Base-by-base conservation (phyloP, 352 stramenopile species). In the Peronosclerospora sorghi region DNA sequence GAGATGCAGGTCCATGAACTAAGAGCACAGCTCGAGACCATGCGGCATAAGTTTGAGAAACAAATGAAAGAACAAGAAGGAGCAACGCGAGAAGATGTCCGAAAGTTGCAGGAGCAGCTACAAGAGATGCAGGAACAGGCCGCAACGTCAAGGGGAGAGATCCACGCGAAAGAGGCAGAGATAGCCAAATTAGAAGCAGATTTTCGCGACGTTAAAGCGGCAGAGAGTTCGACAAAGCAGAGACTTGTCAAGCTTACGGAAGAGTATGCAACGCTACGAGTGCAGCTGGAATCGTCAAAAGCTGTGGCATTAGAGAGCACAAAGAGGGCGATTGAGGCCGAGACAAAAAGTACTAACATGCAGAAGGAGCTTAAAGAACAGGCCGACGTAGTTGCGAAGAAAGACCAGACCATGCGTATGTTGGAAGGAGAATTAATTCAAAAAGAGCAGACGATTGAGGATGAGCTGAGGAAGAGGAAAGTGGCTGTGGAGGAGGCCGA, bases 201-300 rank as follows among this genome's bases (percentile, higher is more conserved):
- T 20, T 27, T 83, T 18, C 59, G 36, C 1, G 67, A 74, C 29
- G 59, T 55, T 1, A 65, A 77, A 26, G 41, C 43, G 3, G 58
- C 46, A 2, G 54, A 69, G 27, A 48, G 48, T 8, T 43, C 50
- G 2, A 56, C 59, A 0, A 81, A 73, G 49, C 49, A 74, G 50
- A 68, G 73, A 43, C 58, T 85, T 1, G 46, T 83, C 38, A 68
- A 84, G 46, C 59, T 86, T 8, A 83, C 64, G 21, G 63, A 85
- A 38, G 68, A 77, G 3, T 50, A 74, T n/a, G 77, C 70, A 14
- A 67, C 49, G 12, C 44, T 76, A 24, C 42, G 73, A 34, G 66
- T 83, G 20, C 69, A 68, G 14, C 38, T 75, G 30, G 47, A 55
- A 15, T 56, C 58, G 12, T 41, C 56, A 8, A 68, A 60, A 35